Evolutionary conservation across 139 green algal species (phyloP), one percentile per base, ranked within the genome.

Genomic region (Pseudopediastrum boryanum): DNA sequence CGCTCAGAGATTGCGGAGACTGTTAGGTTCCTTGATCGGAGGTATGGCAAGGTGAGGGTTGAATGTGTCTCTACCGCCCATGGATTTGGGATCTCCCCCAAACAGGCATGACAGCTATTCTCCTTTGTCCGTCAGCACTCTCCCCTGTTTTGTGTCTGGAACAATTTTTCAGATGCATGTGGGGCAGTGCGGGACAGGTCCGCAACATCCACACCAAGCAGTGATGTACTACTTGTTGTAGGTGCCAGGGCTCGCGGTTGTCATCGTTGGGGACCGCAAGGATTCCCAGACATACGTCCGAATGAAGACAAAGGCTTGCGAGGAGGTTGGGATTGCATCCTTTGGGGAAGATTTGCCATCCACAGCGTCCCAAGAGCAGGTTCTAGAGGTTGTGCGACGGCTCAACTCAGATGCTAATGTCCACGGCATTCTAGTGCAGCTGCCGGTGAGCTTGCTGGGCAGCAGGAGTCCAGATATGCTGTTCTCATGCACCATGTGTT

Each of bases 281-380:
- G 96, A 99, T 85, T 98, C 92, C 25, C 88, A 98, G 79, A 99
- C 96, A 0, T 99, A 99, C 80, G 96, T 99, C 16, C 87, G 95
- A 43, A 98, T 90, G 87, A 99, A 99, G 87, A 91, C 92, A 41
- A 97, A 96, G 83, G 94, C 90, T 5, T 98, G 95, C 76, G 90
- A 91, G 41, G 65, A 99, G 82, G 92, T 94, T 35, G 96, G 96
- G 64, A 98, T 99, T 59, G 71, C 71, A 2, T 97, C 92, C 7
- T 98, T 97, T 75, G 91, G 87, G 8, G 87, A 85, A 10, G 90
- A 97, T 67, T 87, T 99, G 21, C 92, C 96, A 2, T 96, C 94
- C 16, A 90, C 89, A 35, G 91, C 90, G 2, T 93, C 81, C 0
- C 87, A 99, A 82, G 92, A 96, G 41, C 95, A 99, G 71, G 80